Evolutionary conservation across 805 yeast genomes (phyloP), one percentile per base, ranked within the genome.

Genomic region (Vanderwaltozyma polyspora): DNA sequence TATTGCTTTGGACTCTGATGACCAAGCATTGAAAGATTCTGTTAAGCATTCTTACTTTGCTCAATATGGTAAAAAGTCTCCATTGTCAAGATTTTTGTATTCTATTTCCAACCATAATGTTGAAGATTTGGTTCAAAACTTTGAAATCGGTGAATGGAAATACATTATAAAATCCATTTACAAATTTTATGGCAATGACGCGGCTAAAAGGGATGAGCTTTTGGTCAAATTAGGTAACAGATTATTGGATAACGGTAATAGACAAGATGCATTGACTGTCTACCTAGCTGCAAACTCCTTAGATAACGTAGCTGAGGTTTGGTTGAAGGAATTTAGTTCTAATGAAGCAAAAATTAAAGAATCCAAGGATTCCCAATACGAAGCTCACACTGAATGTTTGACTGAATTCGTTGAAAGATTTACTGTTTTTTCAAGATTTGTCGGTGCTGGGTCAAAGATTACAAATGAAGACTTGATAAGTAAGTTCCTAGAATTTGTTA

Each of bases 361-460:
- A n/a, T 56, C 58, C 22, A 60, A 59, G 27, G 54, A 54, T 9
- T 72, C 94, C 3, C 75, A 84, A 1, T 79, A 80, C 36, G 91
- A 80, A 43, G 94, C 95, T 16, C 85, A 85, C 49, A 76, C 80
- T 45, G 80, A 74, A 45, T 80, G 95, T 7, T 65, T 89, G 54
- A 78, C 79, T 34, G 79, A 74, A 49, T 79, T 86, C 52, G 80
- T 84, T 34, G 94, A 83, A 55, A 87, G 87, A 59, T 71, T 87
- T 41, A 72, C 85, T 25, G 79, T 82, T 18, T 86, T 58, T 19
- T 46, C 57, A 2, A 53, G 46, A 27, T 47, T 50, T 33, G 37
- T 45, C 18, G 51, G 51, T 28, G 40, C 37, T 19, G 40, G 43
- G 7, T 28, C 46, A 6, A 43, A 38, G 22, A 48, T 55, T 19